Percentiles rank a stretch among this genome's conserved stretches.
These are phyloP conservation scores for Adiantum capillusveneris DNA, from an alignment of 75 land plant species.

Conservation along the genomic window DNA sequence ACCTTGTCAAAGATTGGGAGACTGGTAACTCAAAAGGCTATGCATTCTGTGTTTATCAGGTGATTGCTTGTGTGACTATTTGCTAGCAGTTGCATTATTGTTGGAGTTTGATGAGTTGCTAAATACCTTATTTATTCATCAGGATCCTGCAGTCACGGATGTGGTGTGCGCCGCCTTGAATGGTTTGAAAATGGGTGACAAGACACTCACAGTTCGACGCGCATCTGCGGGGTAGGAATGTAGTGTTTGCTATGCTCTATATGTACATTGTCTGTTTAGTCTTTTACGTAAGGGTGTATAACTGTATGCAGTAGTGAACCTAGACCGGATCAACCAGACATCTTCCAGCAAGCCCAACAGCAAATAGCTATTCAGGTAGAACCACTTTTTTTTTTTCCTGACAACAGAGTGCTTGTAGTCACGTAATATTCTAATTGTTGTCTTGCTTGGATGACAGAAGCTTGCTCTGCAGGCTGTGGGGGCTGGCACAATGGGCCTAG, in stretches of 20 bases:
- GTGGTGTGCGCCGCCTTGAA: slow-evolving; percentile 87
- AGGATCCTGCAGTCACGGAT: slow-evolving; percentile 75
- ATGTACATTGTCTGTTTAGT: no score
- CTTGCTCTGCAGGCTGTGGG: slow-evolving; percentile 37
- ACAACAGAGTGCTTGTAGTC: background rate
- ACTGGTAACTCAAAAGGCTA: slow-evolving; percentile 98
- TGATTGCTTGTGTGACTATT: background rate
- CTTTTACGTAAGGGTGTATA: no score
- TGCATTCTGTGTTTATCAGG: slow-evolving; percentile 89
- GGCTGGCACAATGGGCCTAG: background rate
- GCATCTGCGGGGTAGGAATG: slow-evolving; percentile 57
- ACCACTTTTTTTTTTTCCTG: background rate
- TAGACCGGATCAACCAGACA: slow-evolving; percentile 80
- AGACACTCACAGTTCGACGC: slow-evolving; percentile 84
- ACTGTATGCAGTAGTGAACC: slow-evolving; percentile 44
- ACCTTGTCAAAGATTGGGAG: slow-evolving; percentile 90
- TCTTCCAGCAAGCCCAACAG: slow-evolving; percentile 80
- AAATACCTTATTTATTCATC: background rate
- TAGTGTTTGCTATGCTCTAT: no score
- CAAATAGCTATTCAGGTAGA: slow-evolving; percentile 85
- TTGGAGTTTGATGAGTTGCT: no score
- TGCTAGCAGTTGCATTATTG: no score
- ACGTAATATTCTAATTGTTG: background rate
- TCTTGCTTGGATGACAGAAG: slow-evolving; percentile 12
- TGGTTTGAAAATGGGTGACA: slow-evolving; percentile 93